Percentiles rank a stretch among this genome's conserved stretches.
Conservation (phyloP, 768 basidiomycete genomes). For the Kwoniella sp. region DNA sequence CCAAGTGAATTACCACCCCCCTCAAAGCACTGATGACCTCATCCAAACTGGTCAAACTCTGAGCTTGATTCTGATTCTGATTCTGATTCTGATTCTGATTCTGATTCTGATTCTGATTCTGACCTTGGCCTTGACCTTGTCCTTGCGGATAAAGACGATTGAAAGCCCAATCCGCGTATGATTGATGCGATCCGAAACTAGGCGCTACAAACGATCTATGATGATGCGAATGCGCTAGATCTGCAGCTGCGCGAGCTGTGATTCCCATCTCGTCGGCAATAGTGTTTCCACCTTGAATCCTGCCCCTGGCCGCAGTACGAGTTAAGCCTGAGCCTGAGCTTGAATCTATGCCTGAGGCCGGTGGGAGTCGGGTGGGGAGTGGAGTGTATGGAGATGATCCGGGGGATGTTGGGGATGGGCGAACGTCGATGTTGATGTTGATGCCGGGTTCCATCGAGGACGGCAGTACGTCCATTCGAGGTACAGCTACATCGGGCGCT, state of each 20-base stretch:
- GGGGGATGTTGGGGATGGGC: constrained; percentile 1
- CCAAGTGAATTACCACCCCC: constrained; percentile 31
- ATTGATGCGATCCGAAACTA: constrained; percentile 26
- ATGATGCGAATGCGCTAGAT: constrained; percentile 13
- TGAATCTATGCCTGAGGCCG: neutral
- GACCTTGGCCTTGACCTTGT: neutral
- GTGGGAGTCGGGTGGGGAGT: neutral
- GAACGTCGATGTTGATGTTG: neutral
- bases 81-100: neutral
- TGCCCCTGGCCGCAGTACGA: too few species aligned
- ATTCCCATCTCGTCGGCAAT: constrained; percentile 14
- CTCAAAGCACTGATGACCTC: constrained; percentile 27
- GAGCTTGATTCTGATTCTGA: neutral
- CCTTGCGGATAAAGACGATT: constrained; percentile 16
- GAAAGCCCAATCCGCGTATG: constrained; percentile 37
- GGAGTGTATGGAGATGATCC: neutral
- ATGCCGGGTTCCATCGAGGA: neutral
- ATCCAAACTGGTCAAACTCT: constrained; percentile 9
- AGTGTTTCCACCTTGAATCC: too few species aligned
- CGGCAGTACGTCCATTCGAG: neutral
- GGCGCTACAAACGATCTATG: constrained; percentile 22
- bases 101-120: neutral
- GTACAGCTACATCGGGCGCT: too few species aligned
- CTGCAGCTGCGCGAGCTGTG: constrained; percentile 35
- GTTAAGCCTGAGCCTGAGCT: too few species aligned